A percentile compares a stretch with the other conserved stretches of the same genome.
phyloP scores from a whole-genome alignment of 1,284 basidiomycete genomes.

The Dichomitus squalens region DNA sequence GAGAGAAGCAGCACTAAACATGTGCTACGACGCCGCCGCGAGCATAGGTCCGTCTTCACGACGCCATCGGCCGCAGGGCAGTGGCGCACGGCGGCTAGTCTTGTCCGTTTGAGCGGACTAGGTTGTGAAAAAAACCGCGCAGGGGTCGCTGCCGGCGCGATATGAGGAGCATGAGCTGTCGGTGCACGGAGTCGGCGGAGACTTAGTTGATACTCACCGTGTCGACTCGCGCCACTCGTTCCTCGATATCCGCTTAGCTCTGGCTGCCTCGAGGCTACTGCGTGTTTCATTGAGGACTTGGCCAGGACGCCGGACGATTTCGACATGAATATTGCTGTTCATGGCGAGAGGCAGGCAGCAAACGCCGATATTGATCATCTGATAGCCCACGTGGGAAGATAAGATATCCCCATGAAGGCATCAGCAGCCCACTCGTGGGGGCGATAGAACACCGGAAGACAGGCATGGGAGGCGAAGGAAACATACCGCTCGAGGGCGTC shows the following conservation, averaged over 20 bases:
- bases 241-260: constrained; percentile 2
- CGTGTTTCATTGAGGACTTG: constrained; percentile 2
- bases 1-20: constrained; percentile 14
- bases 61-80: neutral
- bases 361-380: constrained; percentile 14
- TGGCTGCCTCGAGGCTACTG: constrained; percentile 10
- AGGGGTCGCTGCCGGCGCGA: neutral
- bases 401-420: constrained; percentile 12
- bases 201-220: neutral
- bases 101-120: neutral
- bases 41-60: constrained; percentile 5
- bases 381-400: constrained; percentile 19
- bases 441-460: constrained; percentile 20
- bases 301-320: neutral
- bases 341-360: neutral
- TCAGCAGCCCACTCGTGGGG: constrained; percentile 6
- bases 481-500: constrained; percentile 13
- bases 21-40: constrained; percentile 16
- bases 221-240: neutral
- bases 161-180: neutral
- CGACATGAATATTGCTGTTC: neutral
- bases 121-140: neutral
- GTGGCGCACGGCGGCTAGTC: neutral
- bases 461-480: constrained; percentile 9
- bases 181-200: neutral